A percentile compares a stretch with the other conserved stretches of the same genome.
Evolutionary conservation across 2,329 filamentous ascomycete genomes (phyloP).

Genomic region (Paraphaeosphaeria sporulosa): DNA sequence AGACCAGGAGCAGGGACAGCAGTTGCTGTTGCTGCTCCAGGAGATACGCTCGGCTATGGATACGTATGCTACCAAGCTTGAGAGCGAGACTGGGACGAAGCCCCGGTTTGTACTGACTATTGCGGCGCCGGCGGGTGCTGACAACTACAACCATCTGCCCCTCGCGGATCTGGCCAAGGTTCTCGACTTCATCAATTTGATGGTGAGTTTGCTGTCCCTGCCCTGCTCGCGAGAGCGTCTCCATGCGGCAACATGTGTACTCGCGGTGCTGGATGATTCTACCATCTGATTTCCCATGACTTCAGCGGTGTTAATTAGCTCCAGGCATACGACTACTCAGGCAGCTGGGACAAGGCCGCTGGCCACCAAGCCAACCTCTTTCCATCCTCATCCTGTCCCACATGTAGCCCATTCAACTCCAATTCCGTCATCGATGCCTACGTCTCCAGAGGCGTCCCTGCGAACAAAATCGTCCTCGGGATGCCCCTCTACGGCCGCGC

Average conservation of each 20-base stretch:
- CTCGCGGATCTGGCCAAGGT: slow-evolving; percentile 51
- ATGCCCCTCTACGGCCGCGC: slow-evolving; percentile 93
- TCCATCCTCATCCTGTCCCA: slow-evolving; percentile 63
- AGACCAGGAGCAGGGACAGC: slow-evolving; percentile 47
- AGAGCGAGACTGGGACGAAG: slow-evolving; percentile 21
- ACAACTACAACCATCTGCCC: slow-evolving; percentile 53
- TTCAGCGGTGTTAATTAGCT: slow-evolving; percentile 8
- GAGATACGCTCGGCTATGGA: slow-evolving; percentile 50
- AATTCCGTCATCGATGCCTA: slow-evolving; percentile 76
- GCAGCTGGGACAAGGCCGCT: slow-evolving; percentile 75
- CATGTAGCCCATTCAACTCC: slow-evolving; percentile 80
- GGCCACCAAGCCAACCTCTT: slow-evolving; percentile 86
- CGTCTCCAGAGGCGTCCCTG: slow-evolving; percentile 64
- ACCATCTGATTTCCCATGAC: neutral
- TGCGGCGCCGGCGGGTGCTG: slow-evolving; percentile 54
- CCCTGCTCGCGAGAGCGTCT: too few relatives aligned
- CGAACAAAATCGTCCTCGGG: slow-evolving; percentile 81
- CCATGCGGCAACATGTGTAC: too few relatives aligned
- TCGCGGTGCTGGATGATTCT: too few relatives aligned
- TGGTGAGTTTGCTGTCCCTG: slow-evolving; percentile 37
- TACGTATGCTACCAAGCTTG: slow-evolving; percentile 47
- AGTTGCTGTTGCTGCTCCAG: slow-evolving; percentile 52
- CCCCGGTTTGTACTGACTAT: slow-evolving; percentile 56
- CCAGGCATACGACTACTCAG: slow-evolving; percentile 65
- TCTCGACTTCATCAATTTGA: slow-evolving; percentile 60